Percentiles rank a stretch among this genome's conserved stretches.
Conservation (phyloP, 2,329 filamentous ascomycete genomes). For the Penicillium griseofulvum region DNA sequence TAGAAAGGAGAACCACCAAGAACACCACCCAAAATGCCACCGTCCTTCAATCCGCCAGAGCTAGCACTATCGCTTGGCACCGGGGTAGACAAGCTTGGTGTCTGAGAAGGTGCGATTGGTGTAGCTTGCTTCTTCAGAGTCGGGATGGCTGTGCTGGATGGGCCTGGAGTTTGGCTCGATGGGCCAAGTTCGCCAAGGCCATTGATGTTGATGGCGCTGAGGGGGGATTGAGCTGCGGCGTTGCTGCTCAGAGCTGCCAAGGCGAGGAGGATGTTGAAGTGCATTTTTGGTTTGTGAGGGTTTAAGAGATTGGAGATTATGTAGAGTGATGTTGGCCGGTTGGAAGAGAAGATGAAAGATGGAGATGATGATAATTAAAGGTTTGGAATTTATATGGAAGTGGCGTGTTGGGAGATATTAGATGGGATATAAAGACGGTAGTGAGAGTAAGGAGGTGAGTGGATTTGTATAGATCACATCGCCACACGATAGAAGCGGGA, state of each 20-base stretch:
- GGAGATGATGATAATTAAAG: not conserved
- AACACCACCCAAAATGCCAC: too few relatives aligned
- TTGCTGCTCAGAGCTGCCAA: not conserved
- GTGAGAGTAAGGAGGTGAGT: not conserved
- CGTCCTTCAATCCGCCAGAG: not conserved
- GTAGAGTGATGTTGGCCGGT: not conserved
- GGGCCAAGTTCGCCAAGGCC: not conserved
- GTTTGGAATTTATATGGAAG: not conserved
- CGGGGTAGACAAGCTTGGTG: not conserved
- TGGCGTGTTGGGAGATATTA: not conserved
- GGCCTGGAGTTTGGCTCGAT: not conserved
- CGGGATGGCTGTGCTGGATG: not conserved
- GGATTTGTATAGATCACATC: constrained; percentile 1
- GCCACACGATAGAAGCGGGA: not conserved
- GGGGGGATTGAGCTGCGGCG: not conserved
- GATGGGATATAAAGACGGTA: not conserved
- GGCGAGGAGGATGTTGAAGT: not conserved
- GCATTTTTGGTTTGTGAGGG: not conserved
- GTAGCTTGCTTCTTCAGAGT: not conserved
- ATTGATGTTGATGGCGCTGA: not conserved
- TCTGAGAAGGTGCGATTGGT: not conserved
- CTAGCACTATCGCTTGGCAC: not conserved
- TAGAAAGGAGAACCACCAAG: too few relatives aligned
- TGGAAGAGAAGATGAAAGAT: not conserved
- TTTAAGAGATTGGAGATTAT: too few relatives aligned